Conservation (phyloP, 1,139 yeast species). For the Neolecta irregularis region DNA sequence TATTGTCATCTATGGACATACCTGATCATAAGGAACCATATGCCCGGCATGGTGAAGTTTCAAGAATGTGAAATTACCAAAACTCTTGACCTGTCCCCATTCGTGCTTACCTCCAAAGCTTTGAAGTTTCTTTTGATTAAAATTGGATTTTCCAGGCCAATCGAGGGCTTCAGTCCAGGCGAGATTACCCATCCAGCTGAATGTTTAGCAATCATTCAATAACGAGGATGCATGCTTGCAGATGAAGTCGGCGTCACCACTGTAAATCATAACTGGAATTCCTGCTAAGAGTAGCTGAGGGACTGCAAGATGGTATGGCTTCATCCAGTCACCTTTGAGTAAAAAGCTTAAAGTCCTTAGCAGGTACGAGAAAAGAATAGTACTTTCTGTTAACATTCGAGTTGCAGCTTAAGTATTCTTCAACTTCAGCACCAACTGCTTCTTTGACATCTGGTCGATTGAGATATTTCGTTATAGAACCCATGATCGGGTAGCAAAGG, state of each 20-base stretch:
- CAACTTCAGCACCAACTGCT: slow-evolving; percentile 87
- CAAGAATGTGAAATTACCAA: slow-evolving; percentile 43
- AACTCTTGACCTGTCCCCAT: slow-evolving; percentile 40
- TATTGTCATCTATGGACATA: no score
- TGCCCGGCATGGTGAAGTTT: slow-evolving; percentile 54
- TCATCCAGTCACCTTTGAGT: slow-evolving; percentile 87
- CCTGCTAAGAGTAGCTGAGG: slow-evolving; percentile 28
- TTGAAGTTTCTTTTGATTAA: slow-evolving; percentile 19
- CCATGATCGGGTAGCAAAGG: slow-evolving; percentile 63
- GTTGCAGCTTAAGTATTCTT: slow-evolving; percentile 68
- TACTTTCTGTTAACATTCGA: slow-evolving; percentile 71
- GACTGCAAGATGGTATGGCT: slow-evolving; percentile 41
- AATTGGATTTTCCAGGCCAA: slow-evolving; percentile 34
- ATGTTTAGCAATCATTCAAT: slow-evolving; percentile 3
- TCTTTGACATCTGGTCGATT: slow-evolving; percentile 54
- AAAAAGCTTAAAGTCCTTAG: slow-evolving; percentile 18
- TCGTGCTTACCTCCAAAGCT: slow-evolving; percentile 15
- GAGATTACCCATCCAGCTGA: slow-evolving; percentile 70
- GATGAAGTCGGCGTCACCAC: slow-evolving; percentile 81
- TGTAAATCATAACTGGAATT: slow-evolving; percentile 63
- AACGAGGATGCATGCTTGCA: slow-evolving; percentile 27
- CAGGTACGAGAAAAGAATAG: slow-evolving; percentile 8
- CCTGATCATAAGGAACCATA: slow-evolving; percentile 61
- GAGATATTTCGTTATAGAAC: slow-evolving; percentile 51
- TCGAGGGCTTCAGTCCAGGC: slow-evolving; percentile 61